Conservation (phyloP, 192 early-diverging fungal species). For the Podila epicladia region DNA sequence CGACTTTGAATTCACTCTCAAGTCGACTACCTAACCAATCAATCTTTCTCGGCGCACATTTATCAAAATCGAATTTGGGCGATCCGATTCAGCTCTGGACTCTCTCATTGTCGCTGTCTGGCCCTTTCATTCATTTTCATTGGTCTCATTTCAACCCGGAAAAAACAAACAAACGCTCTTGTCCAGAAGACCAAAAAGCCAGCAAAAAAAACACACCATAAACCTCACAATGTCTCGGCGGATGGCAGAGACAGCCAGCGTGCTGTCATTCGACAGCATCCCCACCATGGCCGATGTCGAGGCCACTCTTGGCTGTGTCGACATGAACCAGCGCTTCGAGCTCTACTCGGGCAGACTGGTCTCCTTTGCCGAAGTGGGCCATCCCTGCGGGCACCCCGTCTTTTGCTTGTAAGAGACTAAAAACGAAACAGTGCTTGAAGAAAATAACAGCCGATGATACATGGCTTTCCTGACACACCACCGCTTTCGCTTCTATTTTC, state of each 20-base stretch:
- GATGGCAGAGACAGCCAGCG: slow-evolving; percentile 47
- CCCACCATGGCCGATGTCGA: slow-evolving; percentile 53
- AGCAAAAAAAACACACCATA: neutral
- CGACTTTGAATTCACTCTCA: no score
- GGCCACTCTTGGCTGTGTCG: slow-evolving; percentile 49
- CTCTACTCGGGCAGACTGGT: slow-evolving; percentile 52
- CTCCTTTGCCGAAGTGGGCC: slow-evolving; percentile 54
- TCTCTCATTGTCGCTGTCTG: neutral
- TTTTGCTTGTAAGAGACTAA: slow-evolving; percentile 45
- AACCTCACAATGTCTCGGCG: slow-evolving; percentile 34
- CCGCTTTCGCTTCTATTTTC: neutral
- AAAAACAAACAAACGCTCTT: neutral
- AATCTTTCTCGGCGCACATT: no score
- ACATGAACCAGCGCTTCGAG: slow-evolving; percentile 50
- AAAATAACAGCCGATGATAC: no score
- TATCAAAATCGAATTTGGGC: neutral
- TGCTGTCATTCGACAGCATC: slow-evolving; percentile 50
- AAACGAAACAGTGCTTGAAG: no score
- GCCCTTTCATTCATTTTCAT: neutral
- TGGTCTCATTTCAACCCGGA: neutral
- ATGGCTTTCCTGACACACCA: neutral
- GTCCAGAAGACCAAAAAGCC: neutral
- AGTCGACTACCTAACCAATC: no score
- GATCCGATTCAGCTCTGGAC: neutral
- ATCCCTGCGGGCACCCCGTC: slow-evolving; percentile 53